Evolutionary conservation across 208 protist genomes (phyloP).

Genomic region (Leishmania turanica): DNA sequence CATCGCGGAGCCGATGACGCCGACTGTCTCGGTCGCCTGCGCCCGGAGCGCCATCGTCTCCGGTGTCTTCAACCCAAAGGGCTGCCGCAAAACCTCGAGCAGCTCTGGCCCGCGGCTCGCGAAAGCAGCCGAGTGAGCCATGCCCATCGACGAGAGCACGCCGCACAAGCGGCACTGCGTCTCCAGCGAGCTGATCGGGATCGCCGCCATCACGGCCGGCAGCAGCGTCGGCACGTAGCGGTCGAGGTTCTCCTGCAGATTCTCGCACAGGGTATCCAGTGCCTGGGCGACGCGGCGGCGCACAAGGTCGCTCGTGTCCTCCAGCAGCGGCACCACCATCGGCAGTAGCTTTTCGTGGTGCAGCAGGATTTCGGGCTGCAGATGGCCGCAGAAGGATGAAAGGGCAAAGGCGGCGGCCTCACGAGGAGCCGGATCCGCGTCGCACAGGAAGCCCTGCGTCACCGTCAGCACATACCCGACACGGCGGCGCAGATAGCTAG

Average conservation of each 20-base stretch:
- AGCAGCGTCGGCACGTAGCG: constrained; percentile 73
- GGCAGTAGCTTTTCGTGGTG: constrained; percentile 73
- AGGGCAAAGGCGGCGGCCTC: constrained; percentile 81
- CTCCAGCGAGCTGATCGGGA: constrained; percentile 52
- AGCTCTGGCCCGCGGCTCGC: constrained; percentile 44
- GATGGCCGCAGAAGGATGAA: constrained; percentile 68
- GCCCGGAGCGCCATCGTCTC: constrained; percentile 77
- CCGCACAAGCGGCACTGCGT: constrained; percentile 76
- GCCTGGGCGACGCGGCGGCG: constrained; percentile 67
- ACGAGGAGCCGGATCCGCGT: constrained; percentile 55
- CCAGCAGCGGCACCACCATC: constrained; percentile 69
- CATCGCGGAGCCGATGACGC: constrained; percentile 76
- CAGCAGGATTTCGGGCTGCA: constrained; percentile 87
- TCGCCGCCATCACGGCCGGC: constrained; percentile 59
- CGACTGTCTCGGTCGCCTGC: constrained; percentile 79
- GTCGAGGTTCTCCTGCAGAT: constrained; percentile 79
- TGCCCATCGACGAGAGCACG: constrained; percentile 78
- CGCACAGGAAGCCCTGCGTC: constrained; percentile 45
- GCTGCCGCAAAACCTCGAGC: constrained; percentile 72
- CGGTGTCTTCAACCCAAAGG: constrained; percentile 44
- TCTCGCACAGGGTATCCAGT: constrained; percentile 83
- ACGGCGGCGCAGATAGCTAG: constrained; percentile 69
- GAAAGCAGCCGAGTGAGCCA: constrained; percentile 66
- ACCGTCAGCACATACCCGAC: constrained; percentile 76
- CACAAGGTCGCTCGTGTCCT: constrained; percentile 65